A percentile compares a stretch with the other conserved stretches of the same genome.
phyloP scores from a whole-genome alignment of 2,329 filamentous ascomycete genomes.

The Pseudovirgaria hyperparasitica region DNA sequence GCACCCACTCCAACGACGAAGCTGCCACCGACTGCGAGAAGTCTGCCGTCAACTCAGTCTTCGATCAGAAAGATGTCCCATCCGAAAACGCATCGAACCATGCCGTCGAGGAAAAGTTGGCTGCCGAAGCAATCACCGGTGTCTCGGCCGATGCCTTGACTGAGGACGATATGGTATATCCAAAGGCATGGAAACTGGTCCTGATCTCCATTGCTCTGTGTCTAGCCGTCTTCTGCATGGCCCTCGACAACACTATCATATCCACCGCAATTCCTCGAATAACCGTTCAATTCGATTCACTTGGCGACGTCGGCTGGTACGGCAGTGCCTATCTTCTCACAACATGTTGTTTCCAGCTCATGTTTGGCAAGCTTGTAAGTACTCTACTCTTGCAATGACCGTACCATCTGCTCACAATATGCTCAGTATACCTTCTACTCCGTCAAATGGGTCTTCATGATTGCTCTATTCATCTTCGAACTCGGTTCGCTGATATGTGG shows the following conservation, averaged over 20 bases:
- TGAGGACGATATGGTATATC: constrained; percentile 20
- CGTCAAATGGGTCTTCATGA: constrained; percentile 34
- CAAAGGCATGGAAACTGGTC: constrained; percentile 18
- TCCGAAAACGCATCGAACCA: too few relatives aligned
- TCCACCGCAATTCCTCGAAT: constrained; percentile 35
- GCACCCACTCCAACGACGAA: too few relatives aligned
- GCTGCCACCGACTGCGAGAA: too few relatives aligned
- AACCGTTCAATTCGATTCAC: constrained; percentile 33
- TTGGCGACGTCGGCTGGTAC: constrained; percentile 36
- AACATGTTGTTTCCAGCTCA: constrained; percentile 26
- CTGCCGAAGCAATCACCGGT: too few relatives aligned
- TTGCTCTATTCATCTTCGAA: constrained; percentile 36
- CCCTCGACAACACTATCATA: constrained; percentile 36
- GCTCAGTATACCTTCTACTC: constrained; percentile 24
- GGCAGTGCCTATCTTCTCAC: constrained; percentile 29
- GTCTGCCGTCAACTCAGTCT: too few relatives aligned
- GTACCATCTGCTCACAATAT: constrained; percentile 31
- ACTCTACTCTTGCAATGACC: constrained; percentile 29
- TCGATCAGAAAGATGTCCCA: too few relatives aligned
- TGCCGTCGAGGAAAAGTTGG: too few relatives aligned
- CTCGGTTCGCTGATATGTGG: constrained; percentile 40
- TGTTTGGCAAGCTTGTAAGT: constrained; percentile 19
- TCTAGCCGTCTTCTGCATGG: constrained; percentile 26
- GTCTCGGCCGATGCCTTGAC: too few relatives aligned
- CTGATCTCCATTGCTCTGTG: constrained; percentile 21